phyloP scores from a whole-genome alignment of 1,284 basidiomycete species.

The Erythrobasidium hasegawianum region DNA sequence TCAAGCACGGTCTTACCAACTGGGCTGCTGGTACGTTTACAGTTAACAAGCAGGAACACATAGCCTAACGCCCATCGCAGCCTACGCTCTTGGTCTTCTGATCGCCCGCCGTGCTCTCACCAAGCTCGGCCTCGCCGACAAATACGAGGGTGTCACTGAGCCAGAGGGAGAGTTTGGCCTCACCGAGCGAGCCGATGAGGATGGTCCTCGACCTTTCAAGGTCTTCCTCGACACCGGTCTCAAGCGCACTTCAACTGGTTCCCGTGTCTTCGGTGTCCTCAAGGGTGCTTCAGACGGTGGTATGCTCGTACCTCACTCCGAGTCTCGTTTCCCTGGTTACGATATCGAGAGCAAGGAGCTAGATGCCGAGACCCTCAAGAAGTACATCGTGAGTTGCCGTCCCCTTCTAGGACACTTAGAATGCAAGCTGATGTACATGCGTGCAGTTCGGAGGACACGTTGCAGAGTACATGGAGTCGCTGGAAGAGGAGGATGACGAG shows the following conservation, averaged over 20 bases:
- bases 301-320: conserved; percentile 95
- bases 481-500: conserved; percentile 99
- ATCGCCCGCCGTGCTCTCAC: conserved; percentile 89
- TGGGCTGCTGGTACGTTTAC: conserved; percentile 77
- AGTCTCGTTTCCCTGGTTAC: conserved; percentile 97
- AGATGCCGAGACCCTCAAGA: conserved; percentile 90
- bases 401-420: background rate
- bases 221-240: conserved; percentile 97
- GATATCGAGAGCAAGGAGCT: conserved; percentile 92
- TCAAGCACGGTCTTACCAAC: conserved; percentile 97
- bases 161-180: conserved; percentile 80
- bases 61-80: conserved; percentile 52
- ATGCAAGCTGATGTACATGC: background rate
- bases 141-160: conserved; percentile 94
- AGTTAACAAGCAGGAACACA: background rate
- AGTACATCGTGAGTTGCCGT: conserved; percentile 91
- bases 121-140: conserved; percentile 95
- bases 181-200: conserved; percentile 76
- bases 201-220: conserved; percentile 97
- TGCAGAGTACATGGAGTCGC: conserved; percentile 98
- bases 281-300: conserved; percentile 99
- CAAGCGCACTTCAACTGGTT: conserved; percentile 95
- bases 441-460: conserved; percentile 59
- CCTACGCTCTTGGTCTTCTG: conserved; percentile 96
- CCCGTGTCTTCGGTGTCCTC: conserved; percentile 96